Evolutionary conservation across 257 asterid genomes (phyloP), one percentile per base, ranked within the genome.

Genomic region (Cruciata laevipes): DNA sequence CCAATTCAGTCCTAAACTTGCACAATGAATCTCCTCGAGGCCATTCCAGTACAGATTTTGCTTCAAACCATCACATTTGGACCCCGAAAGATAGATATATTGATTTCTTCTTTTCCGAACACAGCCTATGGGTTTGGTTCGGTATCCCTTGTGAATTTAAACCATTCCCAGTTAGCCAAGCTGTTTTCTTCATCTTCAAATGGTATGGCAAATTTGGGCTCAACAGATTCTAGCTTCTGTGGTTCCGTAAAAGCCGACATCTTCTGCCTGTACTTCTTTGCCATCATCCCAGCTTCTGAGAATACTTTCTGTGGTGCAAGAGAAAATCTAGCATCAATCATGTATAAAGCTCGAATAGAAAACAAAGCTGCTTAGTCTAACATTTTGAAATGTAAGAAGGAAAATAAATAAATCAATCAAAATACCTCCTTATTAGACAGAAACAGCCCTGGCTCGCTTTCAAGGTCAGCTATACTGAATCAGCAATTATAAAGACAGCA

Each of bases 81-180:
- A 7, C 9, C 20, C 33, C 3, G 31, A 23, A 37, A 16, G 49
- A 42, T 37, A 49, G 61, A 47, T 20, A 5, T 18, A 23, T 2
- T 21, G 52, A 11, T 53, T 67, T 37, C 38, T 23, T 27, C 68
- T 69, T 31, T 30, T 59, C 63, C 7, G 37, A 67, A 49, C 23
- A 18, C 33, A 7, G 14, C 4, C 75, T 75, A 82, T 11, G 75
- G 69, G 65, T 60, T 75, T 44, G 74, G 69, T 64, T 70, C 72
- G 31, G 25, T 24, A 33, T 80, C 87, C 68, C 77, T 76, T 69
- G 88, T 88, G 38, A 94, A 94, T 64, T 77, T 81, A 61, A 94
- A 90, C 97, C 99, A 94, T 69, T 83, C 77, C 96, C 97, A 90
- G 81, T 90, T 90, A 65, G 97, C 85, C 70, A 85, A 84, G 67